Conservation (phyloP, 257 asterid species). For the Rhazya stricta region DNA sequence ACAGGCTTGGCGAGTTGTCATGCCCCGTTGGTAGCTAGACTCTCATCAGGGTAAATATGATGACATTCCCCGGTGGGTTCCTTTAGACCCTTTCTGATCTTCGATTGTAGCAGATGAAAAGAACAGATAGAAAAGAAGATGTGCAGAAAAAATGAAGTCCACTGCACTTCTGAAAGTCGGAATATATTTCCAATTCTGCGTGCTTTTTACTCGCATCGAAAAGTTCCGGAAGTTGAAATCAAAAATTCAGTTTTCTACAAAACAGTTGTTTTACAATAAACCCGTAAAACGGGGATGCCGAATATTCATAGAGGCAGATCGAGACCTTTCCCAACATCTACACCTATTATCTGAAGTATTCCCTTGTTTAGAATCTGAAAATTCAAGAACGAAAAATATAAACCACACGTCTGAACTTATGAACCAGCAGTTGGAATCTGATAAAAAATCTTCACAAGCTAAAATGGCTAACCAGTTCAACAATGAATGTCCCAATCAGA, state of each 20-base stretch:
- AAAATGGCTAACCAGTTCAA: conserved; percentile 51
- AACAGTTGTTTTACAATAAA: not conserved
- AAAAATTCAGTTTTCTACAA: not conserved
- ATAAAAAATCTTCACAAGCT: not conserved
- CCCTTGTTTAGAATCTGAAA: conserved; percentile 80
- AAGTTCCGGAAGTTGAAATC: too few relatives aligned
- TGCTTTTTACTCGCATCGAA: too few relatives aligned
- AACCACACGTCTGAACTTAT: not conserved
- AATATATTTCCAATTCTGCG: too few relatives aligned
- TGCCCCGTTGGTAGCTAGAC: too few relatives aligned
- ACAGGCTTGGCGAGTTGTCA: too few relatives aligned
- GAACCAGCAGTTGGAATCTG: not conserved
- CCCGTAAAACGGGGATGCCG: not conserved
- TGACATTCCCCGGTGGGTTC: too few relatives aligned
- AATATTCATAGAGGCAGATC: conserved; percentile 67
- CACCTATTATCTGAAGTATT: conserved; percentile 69
- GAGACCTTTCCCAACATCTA: conserved; percentile 90
- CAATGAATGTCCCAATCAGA: conserved; percentile 66
- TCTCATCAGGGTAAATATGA: too few relatives aligned
- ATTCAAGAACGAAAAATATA: not conserved
- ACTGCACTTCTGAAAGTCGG: not conserved
- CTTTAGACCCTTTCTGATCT: too few relatives aligned
- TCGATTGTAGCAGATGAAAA: not conserved
- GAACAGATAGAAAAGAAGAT: not conserved
- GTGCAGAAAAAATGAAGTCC: not conserved